Evolutionary conservation across 257 asterid species (phyloP), one percentile per base, ranked within the genome.

Genomic region (Scutellaria baicalensis): DNA sequence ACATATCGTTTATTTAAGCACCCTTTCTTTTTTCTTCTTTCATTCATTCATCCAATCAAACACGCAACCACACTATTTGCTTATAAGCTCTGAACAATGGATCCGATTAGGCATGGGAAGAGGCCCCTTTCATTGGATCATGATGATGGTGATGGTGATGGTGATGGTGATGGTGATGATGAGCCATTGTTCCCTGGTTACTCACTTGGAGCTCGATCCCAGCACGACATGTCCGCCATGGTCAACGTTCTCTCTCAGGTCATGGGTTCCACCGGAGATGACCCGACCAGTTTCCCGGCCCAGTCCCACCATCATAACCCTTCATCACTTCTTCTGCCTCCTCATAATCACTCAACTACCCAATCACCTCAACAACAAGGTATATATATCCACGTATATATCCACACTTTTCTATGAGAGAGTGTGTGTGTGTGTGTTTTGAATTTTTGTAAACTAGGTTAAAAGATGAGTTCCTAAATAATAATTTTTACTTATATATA

Each of bases 181-280:
- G 69, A 64, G 10, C 52, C 66, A 1, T 68, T 58, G 0, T 33
- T 76, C 55, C 97, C 95, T 3, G 39, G 56, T 16, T 87, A 80
- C 82, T 83, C 96, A 20, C 82, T 95, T 27, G 33, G 33, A 20
- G 68, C 83, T 23, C 66, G 87, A 83, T 92, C 97, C 3, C 90
- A 83, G 47, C 93, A 89, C 0, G 96, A 92, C 54, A 92, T 84
- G 95, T 81, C 91, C 8, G 90, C 86, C 68, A 87, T 92, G 85
- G 96, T 92, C 69, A 77, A 88, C 56, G 96, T 82, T 4, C 97
- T 92, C 48, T 92, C 97, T 58, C 97, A 84, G 81, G 97, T 92
- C 36, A 82, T 89, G 39, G 96, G 97, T 8, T 76, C 52, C 74
- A 68, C 80, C 70, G 76, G 66, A 10, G 75, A 63, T 21, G 18